Base-by-base conservation (phyloP, 495 filamentous ascomycete genomes). In the Penicillium cataractarum region DNA sequence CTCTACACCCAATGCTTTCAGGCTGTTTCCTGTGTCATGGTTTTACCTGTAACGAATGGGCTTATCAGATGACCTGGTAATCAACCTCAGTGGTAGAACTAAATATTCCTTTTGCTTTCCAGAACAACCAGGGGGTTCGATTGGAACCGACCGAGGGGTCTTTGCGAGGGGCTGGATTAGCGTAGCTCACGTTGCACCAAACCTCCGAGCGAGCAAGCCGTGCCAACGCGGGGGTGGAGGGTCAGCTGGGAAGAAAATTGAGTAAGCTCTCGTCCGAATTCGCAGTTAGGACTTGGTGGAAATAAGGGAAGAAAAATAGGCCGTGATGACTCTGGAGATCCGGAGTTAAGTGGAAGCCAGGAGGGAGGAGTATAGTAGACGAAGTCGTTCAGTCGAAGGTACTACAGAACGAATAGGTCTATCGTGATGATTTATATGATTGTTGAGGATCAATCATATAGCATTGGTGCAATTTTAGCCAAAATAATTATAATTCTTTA, bases 1-100 rank as follows among this genome's bases (percentile, higher is more conserved):
- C 54, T 57, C 54, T 54, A 62, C 60, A 52, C 44, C 44, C 3
- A 15, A 17, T 57, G 44, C 32, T 57, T 62, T 62, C 54, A 62
- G 60, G 54, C 42, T 57, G 60, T 57, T 57, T 57, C 51, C 21
- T n/a, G 24, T 50, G 26, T 29, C 46, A 50, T n/a, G 4, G 46
- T 29, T 50, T 26, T 50, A 50, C 46, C 46, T 27, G 46, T 50
- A 50, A 29, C 26, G 33, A 53, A 53, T n/a, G n/a, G 49, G 44
- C 49, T 51, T 60, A 62, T 62, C 60, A 62, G 60, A 56, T 62
- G 60, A 62, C 54, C 46, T 54, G 29, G 29, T 17, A 51, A 29
- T 17, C 7, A 39, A n/a, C n/a, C n/a, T n/a, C 19, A 15, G 51
- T 27, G 29, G 21, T 19, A 35, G 58, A 26, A 55, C 31, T 51